Conservation (phyloP, 2,329 filamentous ascomycete genomes). For the Fusarium udum region DNA sequence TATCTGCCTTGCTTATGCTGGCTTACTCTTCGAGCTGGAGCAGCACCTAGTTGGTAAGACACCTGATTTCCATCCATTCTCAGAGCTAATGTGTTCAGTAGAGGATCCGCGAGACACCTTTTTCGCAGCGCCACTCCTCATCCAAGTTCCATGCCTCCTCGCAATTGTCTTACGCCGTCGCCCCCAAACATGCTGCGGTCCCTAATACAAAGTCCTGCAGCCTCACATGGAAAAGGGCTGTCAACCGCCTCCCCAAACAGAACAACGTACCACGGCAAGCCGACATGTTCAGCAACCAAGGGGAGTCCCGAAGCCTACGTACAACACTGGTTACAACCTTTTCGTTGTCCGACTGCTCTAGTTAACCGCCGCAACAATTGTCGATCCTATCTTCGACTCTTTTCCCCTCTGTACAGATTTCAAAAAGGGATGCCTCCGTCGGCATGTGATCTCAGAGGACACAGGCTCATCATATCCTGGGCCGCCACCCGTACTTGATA, state of each 20-base stretch:
- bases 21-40: background rate
- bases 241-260: background rate
- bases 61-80: rapidly evolving
- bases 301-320: rapidly evolving
- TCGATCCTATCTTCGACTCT: background rate
- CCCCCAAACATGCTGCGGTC: background rate
- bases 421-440: background rate
- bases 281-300: background rate
- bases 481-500: constrained; percentile 7
- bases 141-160: background rate
- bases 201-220: background rate
- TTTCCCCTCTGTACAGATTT: background rate
- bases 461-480: constrained; percentile 11
- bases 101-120: rapidly evolving
- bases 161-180: too few relatives aligned
- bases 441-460: background rate
- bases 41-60: rapidly evolving
- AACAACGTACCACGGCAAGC: background rate
- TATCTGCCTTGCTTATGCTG: rapidly evolving
- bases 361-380: constrained; percentile 15
- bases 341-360: constrained; percentile 22
- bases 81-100: background rate
- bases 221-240: background rate
- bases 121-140: rapidly evolving
- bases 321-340: constrained; percentile 28